A percentile compares a stretch with the other conserved stretches of the same genome.
Evolutionary conservation across 1,284 basidiomycete species (phyloP).

Genomic region (Stygiomarasmius scandens): DNA sequence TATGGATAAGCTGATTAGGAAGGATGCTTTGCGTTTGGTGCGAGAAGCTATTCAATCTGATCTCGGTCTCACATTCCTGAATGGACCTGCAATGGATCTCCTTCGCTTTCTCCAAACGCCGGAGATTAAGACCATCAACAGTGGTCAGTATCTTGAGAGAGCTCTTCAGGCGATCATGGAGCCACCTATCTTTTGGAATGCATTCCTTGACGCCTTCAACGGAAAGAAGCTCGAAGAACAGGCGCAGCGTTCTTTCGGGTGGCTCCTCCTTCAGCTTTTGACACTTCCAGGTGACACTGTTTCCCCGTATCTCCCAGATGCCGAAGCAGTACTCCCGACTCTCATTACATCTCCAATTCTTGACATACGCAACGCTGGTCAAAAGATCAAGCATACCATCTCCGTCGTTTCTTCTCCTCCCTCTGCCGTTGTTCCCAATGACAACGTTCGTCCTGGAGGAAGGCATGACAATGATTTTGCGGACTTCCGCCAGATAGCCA

Average conservation of each 20-base stretch:
- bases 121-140: conserved; percentile 37
- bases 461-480: conserved; percentile 68
- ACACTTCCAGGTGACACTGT: conserved; percentile 40
- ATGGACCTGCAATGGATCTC: conserved; percentile 41
- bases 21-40: conserved; percentile 42
- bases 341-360: conserved; percentile 38
- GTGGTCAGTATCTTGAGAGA: conserved; percentile 44
- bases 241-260: conserved; percentile 46
- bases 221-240: conserved; percentile 36
- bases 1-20: conserved; percentile 42
- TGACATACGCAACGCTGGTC: conserved; percentile 36
- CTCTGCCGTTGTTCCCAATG: conserved; percentile 22
- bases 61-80: conserved; percentile 43
- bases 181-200: conserved; percentile 46
- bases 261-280: conserved; percentile 54
- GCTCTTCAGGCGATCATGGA: conserved; percentile 48
- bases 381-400: conserved; percentile 47
- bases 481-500: conserved; percentile 58
- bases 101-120: conserved; percentile 45
- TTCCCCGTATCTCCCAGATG: conserved; percentile 31
- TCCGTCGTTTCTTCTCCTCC: conserved; percentile 26
- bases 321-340: conserved; percentile 36
- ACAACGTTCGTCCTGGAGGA: conserved; percentile 49
- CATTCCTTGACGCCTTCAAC: conserved; percentile 29
- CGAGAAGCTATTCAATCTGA: conserved; percentile 49